Conservation (phyloP, 2,329 filamentous ascomycete species). For the Clarireedia sp. region DNA sequence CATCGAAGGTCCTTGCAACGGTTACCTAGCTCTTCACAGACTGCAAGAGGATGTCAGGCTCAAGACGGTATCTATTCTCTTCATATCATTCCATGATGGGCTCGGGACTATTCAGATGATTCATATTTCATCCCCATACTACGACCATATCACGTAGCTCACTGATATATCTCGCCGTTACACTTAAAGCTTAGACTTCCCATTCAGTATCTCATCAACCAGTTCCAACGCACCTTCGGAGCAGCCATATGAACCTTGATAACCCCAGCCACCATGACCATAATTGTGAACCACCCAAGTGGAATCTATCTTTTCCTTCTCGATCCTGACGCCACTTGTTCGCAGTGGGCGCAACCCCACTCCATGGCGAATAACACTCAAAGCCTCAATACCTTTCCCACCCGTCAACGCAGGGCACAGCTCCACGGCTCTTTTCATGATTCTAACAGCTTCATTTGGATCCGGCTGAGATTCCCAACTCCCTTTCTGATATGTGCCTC, state of each 20-base stretch:
- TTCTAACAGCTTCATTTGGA: conserved; percentile 53
- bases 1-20: too few species aligned
- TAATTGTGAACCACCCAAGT: conserved; percentile 53
- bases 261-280: conserved; percentile 56
- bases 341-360: conserved; percentile 59
- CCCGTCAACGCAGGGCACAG: conserved; percentile 46
- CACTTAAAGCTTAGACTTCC: conserved; percentile 17
- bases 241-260: conserved; percentile 60
- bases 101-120: too few species aligned
- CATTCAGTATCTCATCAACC: conserved; percentile 43
- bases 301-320: conserved; percentile 50
- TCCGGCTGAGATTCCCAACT: conserved; percentile 58
- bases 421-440: conserved; percentile 58
- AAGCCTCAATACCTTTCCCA: conserved; percentile 51
- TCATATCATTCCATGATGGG: too few species aligned
- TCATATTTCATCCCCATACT: too few species aligned
- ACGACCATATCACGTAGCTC: neutral
- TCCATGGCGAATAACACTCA: conserved; percentile 58
- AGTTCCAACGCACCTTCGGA: conserved; percentile 58
- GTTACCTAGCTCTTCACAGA: too few species aligned
- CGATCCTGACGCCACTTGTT: conserved; percentile 51
- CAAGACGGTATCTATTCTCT: too few species aligned
- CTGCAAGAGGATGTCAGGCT: too few species aligned
- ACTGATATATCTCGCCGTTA: neutral
- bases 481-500: conserved; percentile 57